Evolutionary conservation across 2,329 filamentous ascomycete genomes (phyloP), one percentile per base, ranked within the genome.

Genomic region (Talaromyces verruculosus): DNA sequence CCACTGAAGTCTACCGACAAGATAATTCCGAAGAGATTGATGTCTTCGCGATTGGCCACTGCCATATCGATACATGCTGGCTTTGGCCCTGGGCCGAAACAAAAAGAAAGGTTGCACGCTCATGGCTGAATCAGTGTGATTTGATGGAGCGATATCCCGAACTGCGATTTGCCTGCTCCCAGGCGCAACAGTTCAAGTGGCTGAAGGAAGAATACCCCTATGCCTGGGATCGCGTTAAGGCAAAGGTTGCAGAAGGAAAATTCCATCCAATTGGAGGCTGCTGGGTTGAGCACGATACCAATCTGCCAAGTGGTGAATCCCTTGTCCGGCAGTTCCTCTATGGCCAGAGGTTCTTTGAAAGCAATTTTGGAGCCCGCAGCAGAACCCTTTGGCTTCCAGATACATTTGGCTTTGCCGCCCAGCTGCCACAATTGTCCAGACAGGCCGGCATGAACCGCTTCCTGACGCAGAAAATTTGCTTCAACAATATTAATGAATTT

Each of bases 401-500:
- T 77, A 99, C 95, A 0, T 99, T 99, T 80, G 95, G 95, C 15
- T 99, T 99, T 80, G 97, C 93, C 0, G 91, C 90, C 60, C 95
- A 99, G 79, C 85, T 99, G 49, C 95, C 95, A 15, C 95, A 99
- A 75, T 83, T 99, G 53, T 98, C 93, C 76, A 90, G 94, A 3
- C 83, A 97, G 37, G 91, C 95, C 19, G 94, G 93, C 22, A 98
- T 99, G 95, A 91, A 87, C 66, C 88, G 94, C 33, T 99, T 99
- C 83, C 90, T 99, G 74, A 99, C 95, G 0, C 95, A 99, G 79
- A 99, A 99, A 82, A 84, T 99, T 67, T 97, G 94, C 83, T 99
- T 95, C 94, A 98, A 98, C 83, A 98, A 98, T 77, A 98, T 98
- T 84, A 98, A 98, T 81, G 96, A 91, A 74, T 99, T 98, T 80